These are phyloP conservation scores for Pharus latifolius DNA, from an alignment of 176 grass and related monocot species.

Conservation along the genomic window DNA sequence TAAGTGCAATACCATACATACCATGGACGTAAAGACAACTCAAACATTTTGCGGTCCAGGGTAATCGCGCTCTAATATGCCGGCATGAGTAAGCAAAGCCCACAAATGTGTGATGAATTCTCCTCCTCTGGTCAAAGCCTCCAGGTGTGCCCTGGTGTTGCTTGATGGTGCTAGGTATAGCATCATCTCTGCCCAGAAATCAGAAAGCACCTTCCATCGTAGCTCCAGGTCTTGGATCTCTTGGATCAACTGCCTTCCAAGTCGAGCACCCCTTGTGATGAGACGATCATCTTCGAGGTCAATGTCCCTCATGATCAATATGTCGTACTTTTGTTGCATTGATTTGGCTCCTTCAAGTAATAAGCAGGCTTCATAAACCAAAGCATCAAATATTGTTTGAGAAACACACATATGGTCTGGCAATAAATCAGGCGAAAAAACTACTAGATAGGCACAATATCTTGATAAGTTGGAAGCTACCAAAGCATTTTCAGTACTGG, in stretches of 20 bases:
- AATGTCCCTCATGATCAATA: not conserved
- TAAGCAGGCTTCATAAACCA: no score
- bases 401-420: no score
- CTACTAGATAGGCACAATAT: no score
- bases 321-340: not conserved
- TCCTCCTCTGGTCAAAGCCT: not conserved
- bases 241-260: not conserved
- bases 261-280: not conserved
- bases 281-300: not conserved
- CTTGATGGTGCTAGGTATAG: not conserved
- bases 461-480: no score
- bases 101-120: constrained; percentile 14
- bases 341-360: not conserved
- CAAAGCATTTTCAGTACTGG: no score
- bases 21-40: no score
- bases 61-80: not conserved
- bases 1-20: no score
- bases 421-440: no score
- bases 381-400: no score
- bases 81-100: not conserved
- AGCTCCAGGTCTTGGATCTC: not conserved
- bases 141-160: not conserved
- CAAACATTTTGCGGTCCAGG: no score
- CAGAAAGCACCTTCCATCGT: not conserved
- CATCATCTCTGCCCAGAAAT: not conserved